A percentile compares a stretch with the other conserved stretches of the same genome.
Evolutionary conservation across 2,329 filamentous ascomycete species (phyloP).

Genomic region (Ramularia endophylla): DNA sequence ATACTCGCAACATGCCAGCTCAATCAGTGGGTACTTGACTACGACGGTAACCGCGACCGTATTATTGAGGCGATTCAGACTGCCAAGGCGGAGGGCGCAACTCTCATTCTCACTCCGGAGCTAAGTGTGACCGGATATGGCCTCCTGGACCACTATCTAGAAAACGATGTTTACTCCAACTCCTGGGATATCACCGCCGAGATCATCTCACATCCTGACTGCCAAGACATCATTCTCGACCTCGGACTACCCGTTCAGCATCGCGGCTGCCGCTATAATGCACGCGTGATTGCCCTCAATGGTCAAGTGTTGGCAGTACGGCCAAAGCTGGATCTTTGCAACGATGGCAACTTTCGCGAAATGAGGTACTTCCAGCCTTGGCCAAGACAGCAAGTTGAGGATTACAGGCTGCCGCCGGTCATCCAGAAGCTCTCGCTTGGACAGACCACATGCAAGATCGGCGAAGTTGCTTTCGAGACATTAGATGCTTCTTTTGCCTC

Average conservation of each 20-base stretch:
- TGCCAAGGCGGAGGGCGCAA: constrained; percentile 58
- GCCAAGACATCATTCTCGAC: constrained; percentile 58
- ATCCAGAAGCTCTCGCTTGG: constrained; percentile 51
- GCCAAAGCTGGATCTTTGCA: constrained; percentile 65
- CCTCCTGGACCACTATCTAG: constrained; percentile 58
- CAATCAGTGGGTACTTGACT: constrained; percentile 51
- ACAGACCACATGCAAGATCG: constrained; percentile 56
- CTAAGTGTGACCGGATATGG: constrained; percentile 57
- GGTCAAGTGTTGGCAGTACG: constrained; percentile 65
- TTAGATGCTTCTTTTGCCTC: constrained; percentile 57
- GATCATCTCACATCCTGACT: constrained; percentile 56
- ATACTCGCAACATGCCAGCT: constrained; percentile 41
- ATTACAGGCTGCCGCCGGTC: constrained; percentile 58
- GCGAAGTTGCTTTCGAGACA: constrained; percentile 59
- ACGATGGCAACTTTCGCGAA: constrained; percentile 57
- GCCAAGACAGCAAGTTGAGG: constrained; percentile 54
- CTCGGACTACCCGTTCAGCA: constrained; percentile 53
- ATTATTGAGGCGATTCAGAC: constrained; percentile 57
- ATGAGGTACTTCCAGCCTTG: constrained; percentile 57
- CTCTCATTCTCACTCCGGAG: constrained; percentile 46
- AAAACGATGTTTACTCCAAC: constrained; percentile 35
- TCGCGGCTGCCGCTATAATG: constrained; percentile 59
- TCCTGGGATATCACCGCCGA: constrained; percentile 56
- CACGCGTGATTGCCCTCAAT: constrained; percentile 58
- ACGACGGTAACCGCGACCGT: constrained; percentile 55